phyloP scores from a whole-genome alignment of 805 yeast species.

The Hanseniaspora pseudoguilliermondii region DNA sequence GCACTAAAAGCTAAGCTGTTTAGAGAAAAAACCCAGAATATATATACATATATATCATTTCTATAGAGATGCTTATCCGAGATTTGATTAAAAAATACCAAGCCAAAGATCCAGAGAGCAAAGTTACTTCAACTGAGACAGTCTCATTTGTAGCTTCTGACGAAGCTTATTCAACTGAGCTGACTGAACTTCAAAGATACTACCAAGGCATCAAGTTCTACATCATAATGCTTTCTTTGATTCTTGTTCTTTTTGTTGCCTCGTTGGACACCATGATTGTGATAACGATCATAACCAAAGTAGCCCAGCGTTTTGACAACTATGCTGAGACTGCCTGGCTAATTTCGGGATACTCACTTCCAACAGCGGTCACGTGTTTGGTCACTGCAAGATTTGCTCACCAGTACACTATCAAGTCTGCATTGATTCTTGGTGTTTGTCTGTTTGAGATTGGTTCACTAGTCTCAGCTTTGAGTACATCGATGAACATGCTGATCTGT shows the following conservation, averaged over 20 bases:
- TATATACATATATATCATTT: too few relatives aligned
- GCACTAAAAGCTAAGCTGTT: too few relatives aligned
- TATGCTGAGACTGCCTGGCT: constrained; percentile 50
- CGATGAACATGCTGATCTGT: constrained; percentile 51
- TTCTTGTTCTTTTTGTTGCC: constrained; percentile 23
- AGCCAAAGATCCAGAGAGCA: not conserved
- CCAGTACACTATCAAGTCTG: constrained; percentile 43
- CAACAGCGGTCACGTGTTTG: constrained; percentile 41
- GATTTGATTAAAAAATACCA: too few relatives aligned
- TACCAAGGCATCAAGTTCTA: constrained; percentile 13
- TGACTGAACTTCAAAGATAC: not conserved
- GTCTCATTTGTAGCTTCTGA: too few relatives aligned
- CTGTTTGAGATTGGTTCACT: constrained; percentile 51
- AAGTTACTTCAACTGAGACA: not conserved
- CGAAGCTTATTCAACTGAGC: too few relatives aligned
- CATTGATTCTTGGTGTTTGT: constrained; percentile 35
- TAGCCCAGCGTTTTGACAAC: constrained; percentile 37
- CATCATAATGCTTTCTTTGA: constrained; percentile 16
- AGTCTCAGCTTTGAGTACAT: constrained; percentile 40
- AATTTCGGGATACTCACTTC: constrained; percentile 41
- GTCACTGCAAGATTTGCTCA: constrained; percentile 50
- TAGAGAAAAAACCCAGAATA: too few relatives aligned
- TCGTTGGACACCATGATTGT: constrained; percentile 52
- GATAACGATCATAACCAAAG: constrained; percentile 37
- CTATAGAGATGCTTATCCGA: too few relatives aligned